Percentiles rank a stretch among this genome's conserved stretches.
These are phyloP conservation scores for Aspergillaceae sp. DNA, from an alignment of 2,329 filamentous ascomycete species.

Conservation along the genomic window DNA sequence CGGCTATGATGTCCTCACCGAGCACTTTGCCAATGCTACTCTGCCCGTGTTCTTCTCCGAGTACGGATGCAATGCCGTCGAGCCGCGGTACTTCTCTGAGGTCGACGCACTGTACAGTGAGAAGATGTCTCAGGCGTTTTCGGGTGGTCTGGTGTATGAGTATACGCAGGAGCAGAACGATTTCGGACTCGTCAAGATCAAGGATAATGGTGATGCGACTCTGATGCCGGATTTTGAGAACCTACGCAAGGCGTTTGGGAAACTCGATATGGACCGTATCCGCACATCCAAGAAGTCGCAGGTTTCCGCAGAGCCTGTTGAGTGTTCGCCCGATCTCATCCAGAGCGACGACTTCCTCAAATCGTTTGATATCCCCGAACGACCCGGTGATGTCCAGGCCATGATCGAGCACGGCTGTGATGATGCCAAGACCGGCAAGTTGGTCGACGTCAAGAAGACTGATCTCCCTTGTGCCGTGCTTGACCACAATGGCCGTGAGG, in stretches of 20 bases:
- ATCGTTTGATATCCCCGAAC: constrained; percentile 67
- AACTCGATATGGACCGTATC: constrained; percentile 62
- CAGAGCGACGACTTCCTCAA: constrained; percentile 56
- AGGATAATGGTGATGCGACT: constrained; percentile 48
- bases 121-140: constrained; percentile 51
- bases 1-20: constrained; percentile 50
- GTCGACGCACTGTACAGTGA: constrained; percentile 52
- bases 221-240: constrained; percentile 62
- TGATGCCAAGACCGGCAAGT: constrained; percentile 54
- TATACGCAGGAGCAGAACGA: constrained; percentile 42
- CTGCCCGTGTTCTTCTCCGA: constrained; percentile 60
- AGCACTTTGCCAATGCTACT: constrained; percentile 50
- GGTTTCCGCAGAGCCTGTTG: constrained; percentile 49
- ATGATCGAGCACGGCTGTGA: constrained; percentile 70
- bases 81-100: constrained; percentile 52
- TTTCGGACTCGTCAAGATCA: constrained; percentile 53
- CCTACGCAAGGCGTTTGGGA: constrained; percentile 65
- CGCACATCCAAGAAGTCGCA: constrained; percentile 53
- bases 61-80: constrained; percentile 55
- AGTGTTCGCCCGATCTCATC: constrained; percentile 61
- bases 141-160: constrained; percentile 49
- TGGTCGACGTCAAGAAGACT: constrained; percentile 53
- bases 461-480: constrained; percentile 51
- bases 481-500: constrained; percentile 45
- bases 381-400: constrained; percentile 58